Evolutionary conservation across 371 early-diverging fungal species (phyloP), one percentile per base, ranked within the genome.

Genomic region (Saksenaea oblongispora): DNA sequence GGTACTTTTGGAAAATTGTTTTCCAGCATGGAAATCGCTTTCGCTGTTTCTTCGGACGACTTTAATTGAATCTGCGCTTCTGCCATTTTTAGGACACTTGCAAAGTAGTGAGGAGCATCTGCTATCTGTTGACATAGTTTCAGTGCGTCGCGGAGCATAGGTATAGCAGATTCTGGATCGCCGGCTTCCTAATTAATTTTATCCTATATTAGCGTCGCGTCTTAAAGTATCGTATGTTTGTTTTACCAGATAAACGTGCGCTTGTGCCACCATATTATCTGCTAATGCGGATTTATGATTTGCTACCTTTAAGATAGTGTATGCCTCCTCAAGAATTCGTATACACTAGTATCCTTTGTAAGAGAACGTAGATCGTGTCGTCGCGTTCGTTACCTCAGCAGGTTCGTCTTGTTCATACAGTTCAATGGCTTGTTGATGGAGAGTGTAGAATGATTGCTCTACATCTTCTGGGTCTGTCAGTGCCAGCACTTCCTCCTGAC

Each of bases 41-140:
- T 64, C 54, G 35, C 27, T 17, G 61, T 10, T 18, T 56, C 34
- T 26, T 39, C 57, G 0, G 57, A 17, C n/a, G 58, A 39, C 1
- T 57, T 34, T 24, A 41, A 37, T 5, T 57, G 54, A 22, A 66
- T 22, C 37, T 60, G 60, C 0, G 61, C 64, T 47, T 69, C 69
- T 34, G 65, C 34, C 9, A 71, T 22, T 35, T 61, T 63, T 26
- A 71, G 64, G 15, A 44, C 31, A 8, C 69, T 63, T 17, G 39
- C 59, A 54, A 56, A 69, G 36, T 69, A 71, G 8, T 53, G 53
- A 35, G 62, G 58, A 34, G 72, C 58, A 55, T 74, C 66, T 17
- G 35, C 28, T 26, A 57, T 44, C 13, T 36, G 22, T 24, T 35
- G 54, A 14, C 55, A 58, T 36, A 36, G 34, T 17, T 56, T 27